phyloP scores from a whole-genome alignment of 108 stramenopile species.

The Cylindrotheca closterium region DNA sequence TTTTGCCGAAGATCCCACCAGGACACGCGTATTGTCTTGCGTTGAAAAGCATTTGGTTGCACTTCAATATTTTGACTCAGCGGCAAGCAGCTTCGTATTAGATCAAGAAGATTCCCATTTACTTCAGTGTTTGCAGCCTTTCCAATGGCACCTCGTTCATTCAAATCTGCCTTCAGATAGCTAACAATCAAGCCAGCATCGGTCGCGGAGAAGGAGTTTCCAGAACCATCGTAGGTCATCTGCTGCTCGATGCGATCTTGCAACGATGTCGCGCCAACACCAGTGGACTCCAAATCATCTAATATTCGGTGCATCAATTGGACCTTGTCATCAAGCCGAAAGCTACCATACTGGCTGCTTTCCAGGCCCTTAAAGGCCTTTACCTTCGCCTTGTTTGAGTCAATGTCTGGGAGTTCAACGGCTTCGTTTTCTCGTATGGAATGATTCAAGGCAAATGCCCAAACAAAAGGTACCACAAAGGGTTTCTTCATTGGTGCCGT shows the following conservation, averaged over 20 bases:
- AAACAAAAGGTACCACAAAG: slow-evolving; percentile 52
- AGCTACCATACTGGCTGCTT: slow-evolving; percentile 1
- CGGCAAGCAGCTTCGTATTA: slow-evolving; percentile 8
- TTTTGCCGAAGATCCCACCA: background rate
- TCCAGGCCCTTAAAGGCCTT: background rate
- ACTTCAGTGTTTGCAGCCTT: background rate
- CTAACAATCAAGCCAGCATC: slow-evolving; percentile 12
- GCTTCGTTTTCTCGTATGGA: slow-evolving; percentile 18
- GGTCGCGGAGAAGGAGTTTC: background rate
- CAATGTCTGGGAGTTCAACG: slow-evolving; percentile 1
- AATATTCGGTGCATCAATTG: background rate
- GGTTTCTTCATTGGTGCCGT: slow-evolving; percentile 39
- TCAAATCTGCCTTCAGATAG: background rate
- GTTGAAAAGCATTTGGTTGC: slow-evolving; percentile 4
- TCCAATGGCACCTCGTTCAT: too few relatives aligned
- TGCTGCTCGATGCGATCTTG: background rate
- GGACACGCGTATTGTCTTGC: background rate
- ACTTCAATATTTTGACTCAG: slow-evolving; percentile 5
- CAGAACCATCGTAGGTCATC: background rate
- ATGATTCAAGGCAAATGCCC: slow-evolving; percentile 39
- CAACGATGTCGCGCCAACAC: background rate
- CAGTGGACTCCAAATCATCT: background rate
- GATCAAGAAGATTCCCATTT: background rate
- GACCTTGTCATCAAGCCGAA: slow-evolving; percentile 26
- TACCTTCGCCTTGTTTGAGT: slow-evolving; percentile 4